Evolutionary conservation across 345 rosid genomes (phyloP).

Genomic region (Gynandropsis gynandra): DNA sequence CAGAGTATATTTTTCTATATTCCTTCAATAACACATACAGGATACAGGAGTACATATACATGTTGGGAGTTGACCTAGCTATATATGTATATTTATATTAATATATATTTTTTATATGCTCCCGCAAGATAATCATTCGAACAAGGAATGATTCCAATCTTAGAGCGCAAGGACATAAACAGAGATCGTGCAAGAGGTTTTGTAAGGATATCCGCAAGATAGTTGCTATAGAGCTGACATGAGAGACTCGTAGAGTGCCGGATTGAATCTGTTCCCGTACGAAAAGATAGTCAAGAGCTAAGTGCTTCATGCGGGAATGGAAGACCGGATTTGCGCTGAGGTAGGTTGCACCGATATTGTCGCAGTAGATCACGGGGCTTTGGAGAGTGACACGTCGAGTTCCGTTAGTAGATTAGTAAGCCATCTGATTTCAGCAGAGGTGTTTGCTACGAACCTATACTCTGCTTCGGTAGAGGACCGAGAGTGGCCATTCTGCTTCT

Average conservation of each 20-base stretch:
- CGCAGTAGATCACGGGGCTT: no score
- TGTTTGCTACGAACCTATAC: background rate
- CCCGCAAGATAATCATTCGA: no score
- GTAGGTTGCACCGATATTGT: background rate
- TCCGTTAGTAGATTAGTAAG: background rate
- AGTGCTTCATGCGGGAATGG: background rate
- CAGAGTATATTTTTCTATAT: no score
- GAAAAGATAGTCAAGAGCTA: background rate
- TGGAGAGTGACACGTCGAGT: background rate
- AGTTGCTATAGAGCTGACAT: background rate
- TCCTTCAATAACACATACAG: no score
- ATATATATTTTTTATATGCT: no score
- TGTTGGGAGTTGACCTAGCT: no score
- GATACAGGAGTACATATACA: no score
- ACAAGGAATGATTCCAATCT: no score
- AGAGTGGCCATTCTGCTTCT: background rate
- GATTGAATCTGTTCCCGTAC: background rate
- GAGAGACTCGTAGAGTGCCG: background rate
- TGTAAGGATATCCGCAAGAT: background rate
- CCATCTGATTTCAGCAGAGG: background rate
- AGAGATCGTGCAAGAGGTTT: background rate
- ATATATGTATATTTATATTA: no score
- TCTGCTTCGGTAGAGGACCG: background rate
- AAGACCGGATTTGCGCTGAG: background rate
- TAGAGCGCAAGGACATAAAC: no score